Base-by-base conservation (phyloP, 192 early-diverging fungal species). In the Umbelopsis vinacea region DNA sequence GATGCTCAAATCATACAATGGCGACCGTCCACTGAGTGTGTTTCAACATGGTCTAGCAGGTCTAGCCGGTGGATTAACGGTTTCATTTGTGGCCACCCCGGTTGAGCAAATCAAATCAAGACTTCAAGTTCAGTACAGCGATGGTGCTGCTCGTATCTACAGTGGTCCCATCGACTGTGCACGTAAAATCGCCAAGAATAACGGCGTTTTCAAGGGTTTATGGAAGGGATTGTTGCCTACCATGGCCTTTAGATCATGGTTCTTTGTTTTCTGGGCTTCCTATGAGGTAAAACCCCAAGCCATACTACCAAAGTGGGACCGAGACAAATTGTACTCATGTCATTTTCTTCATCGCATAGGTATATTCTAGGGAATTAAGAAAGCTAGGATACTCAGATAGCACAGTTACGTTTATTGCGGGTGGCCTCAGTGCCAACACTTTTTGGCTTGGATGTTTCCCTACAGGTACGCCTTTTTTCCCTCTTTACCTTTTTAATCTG, bases 141-240 rank as follows among this genome's bases (percentile, higher is more conserved):
- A 82, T 14, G 76, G 78, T 23, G 87, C 87, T 23, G 87, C 87
- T 14, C 91, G 87, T 55, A 67, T 88, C n/a, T 98, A 96, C 75
- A 77, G 73, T 7, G 96, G 97, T 3, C 96, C 95, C 0, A 84
- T 96, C 35, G 94, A 97, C 69, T 95, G 95, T 71, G 92, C 89
- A 10, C 81, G 85, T 22, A 85, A 94, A 76, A 66, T 95, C 71
- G 89, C 89, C 78, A 70, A 66, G 50, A 90, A 90, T 33, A 93
- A 97, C 78, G 96, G 97, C 2, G 50, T 91, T 15, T 76, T 83
- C 37, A 52, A 38, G 47, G 95, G 93, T 7, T 75, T 97, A 10
- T 98, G 91, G 88, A 90, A 92, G 52, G 97, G 97, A 7, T 85
- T 98, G 24, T 72, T 81, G 0, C 91, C 91, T 19, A 96, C 93